Evolutionary conservation across 75 land plant genomes (phyloP), one percentile per base, ranked within the genome.

Genomic region (Pinus taeda): DNA sequence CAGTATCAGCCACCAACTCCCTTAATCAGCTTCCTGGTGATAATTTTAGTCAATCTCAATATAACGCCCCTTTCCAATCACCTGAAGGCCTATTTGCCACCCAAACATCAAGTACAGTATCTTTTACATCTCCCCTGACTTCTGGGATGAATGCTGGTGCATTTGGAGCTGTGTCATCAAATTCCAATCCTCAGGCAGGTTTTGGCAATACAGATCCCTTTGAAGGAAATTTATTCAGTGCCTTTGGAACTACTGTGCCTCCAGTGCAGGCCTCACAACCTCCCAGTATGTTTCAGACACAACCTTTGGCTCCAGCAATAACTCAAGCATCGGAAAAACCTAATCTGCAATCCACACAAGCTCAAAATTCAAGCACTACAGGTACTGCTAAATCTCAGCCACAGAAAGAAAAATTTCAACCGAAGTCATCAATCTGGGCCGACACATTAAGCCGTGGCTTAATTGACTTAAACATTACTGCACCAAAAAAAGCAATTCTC

Each of bases 341-440:
- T 39, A 4, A 39, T 39, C 42, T 4, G 36, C 71, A 4, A 18
- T 45, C 71, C 6, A 20, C 6, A 3, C 55, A 56, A 45, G 45
- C 37, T 33, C 79, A 76, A 74, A 24, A 39, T 4, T 55, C 60
- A 60, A 85, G 62, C 30, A 17, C 73, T 55, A 29, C 57, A 13
- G 12, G n/a, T n/a, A 79, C 73, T 42, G 24, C 84, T 4, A 76
- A 78, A 22, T 15, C 83, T 64, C 71, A 63, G 24, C 60, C 79
- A 37, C 90, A 85, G 77, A 87, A 85, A 80, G 86, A 84, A 65
- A 45, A 79, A 59, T 91, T 94, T 75, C 88, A 94, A 63, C 88
- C 93, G 9, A 97, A 97, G 63, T 97, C 98, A 57, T 85, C 98
- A 64, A 88, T 97, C 33, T 97, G 98, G 99, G 95, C 95, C 30